These are phyloP conservation scores for Coelastrella sp. DNA, from an alignment of 139 green algal species.

Conservation along the genomic window DNA sequence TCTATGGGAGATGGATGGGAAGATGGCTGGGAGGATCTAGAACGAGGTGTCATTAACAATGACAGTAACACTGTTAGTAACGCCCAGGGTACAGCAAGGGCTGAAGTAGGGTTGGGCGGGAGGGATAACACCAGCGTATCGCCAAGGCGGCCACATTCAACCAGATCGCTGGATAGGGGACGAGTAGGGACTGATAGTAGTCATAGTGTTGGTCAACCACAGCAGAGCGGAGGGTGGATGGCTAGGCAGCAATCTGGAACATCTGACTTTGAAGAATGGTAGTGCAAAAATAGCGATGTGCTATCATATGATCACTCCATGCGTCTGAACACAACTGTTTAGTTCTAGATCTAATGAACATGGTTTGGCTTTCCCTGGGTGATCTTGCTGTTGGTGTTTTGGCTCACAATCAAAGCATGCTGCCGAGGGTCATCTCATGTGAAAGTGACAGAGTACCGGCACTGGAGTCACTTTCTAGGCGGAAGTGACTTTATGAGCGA, in stretches of 20 bases:
- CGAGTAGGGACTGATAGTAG: background rate
- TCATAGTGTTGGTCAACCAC: background rate
- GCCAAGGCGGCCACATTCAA: background rate
- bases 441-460: too few species aligned
- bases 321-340: too few species aligned
- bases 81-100: background rate
- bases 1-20: background rate
- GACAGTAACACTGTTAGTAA: background rate
- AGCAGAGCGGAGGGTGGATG: background rate
- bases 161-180: background rate
- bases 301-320: too few species aligned
- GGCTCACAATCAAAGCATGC: too few species aligned
- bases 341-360: too few species aligned
- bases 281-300: background rate
- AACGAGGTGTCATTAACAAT: background rate
- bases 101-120: background rate
- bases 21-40: slow-evolving; percentile 27
- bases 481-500: too few species aligned
- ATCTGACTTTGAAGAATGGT: background rate
- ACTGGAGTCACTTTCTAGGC: too few species aligned
- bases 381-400: too few species aligned
- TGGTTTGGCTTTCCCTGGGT: too few species aligned
- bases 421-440: too few species aligned
- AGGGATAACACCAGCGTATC: background rate
- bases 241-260: background rate